Evolutionary conservation across 805 yeast genomes (phyloP).

Genomic region (Sugiyamaella americana): DNA sequence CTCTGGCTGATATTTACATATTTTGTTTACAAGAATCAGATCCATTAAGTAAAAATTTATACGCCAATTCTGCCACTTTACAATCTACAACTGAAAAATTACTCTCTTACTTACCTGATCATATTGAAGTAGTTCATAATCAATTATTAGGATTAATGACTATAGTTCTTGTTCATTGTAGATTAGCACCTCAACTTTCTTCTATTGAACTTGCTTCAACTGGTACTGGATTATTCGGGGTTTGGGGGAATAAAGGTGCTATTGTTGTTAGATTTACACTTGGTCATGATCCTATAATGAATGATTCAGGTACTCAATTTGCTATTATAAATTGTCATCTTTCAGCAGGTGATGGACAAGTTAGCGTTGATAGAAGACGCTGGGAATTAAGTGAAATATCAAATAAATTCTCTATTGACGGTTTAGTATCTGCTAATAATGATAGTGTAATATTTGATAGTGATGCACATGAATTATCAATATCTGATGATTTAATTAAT

Average conservation of each 20-base stretch:
- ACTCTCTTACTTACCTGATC: slow-evolving; percentile 16
- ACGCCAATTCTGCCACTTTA: slow-evolving; percentile 30
- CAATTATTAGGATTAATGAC: slow-evolving; percentile 51
- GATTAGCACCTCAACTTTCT: slow-evolving; percentile 36
- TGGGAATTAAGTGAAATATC: slow-evolving; percentile 42
- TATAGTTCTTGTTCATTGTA: slow-evolving; percentile 36
- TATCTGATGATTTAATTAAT: slow-evolving; percentile 4
- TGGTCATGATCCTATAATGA: slow-evolving; percentile 33
- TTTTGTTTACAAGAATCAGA: slow-evolving; percentile 48
- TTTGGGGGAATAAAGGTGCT: slow-evolving; percentile 62
- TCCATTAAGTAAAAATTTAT: slow-evolving; percentile 36
- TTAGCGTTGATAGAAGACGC: slow-evolving; percentile 36
- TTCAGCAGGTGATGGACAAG: slow-evolving; percentile 43
- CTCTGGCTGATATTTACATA: slow-evolving; percentile 31
- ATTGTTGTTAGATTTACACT: slow-evolving; percentile 40
- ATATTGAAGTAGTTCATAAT: slow-evolving; percentile 35
- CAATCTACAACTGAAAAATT: slow-evolving; percentile 22
- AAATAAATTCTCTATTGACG: slow-evolving; percentile 26
- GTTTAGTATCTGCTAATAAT: slow-evolving; percentile 22
- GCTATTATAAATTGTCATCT: slow-evolving; percentile 47
- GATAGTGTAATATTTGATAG: slow-evolving; percentile 27
- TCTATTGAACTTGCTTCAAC: slow-evolving; percentile 38
- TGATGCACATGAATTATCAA: slow-evolving; percentile 25
- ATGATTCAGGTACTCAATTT: slow-evolving; percentile 28
- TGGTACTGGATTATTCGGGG: slow-evolving; percentile 51